Percentiles rank a stretch among this genome's conserved stretches.
phyloP scores from a whole-genome alignment of 2,329 filamentous ascomycete species.

The Phyllosticta paracitricarpa region DNA sequence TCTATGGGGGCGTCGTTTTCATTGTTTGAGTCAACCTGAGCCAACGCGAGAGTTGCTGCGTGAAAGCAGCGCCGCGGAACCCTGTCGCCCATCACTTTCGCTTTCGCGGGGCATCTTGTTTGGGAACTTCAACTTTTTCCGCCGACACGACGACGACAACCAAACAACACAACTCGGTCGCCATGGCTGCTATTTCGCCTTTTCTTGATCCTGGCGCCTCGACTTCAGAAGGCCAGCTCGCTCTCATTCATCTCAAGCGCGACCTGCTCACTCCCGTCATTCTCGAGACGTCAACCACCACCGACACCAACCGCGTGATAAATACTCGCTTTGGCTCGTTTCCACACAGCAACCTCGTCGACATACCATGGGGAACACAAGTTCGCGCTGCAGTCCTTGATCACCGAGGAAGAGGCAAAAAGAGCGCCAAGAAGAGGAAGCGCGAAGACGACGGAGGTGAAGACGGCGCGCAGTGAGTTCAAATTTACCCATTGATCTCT shows the following conservation, averaged over 20 bases:
- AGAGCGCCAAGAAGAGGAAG: slow-evolving; percentile 40
- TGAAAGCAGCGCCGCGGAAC: slow-evolving; percentile 1
- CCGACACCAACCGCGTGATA: slow-evolving; percentile 40
- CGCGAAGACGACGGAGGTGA: slow-evolving; percentile 27
- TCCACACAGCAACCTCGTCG: slow-evolving; percentile 45
- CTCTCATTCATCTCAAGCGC: slow-evolving; percentile 79
- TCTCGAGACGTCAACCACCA: slow-evolving; percentile 23
- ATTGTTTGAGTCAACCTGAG: neutral
- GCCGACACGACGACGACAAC: neutral
- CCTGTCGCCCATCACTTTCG: slow-evolving; percentile 2
- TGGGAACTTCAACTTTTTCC: slow-evolving; percentile 6
- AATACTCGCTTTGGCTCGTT: slow-evolving; percentile 89
- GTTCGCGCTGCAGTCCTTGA: slow-evolving; percentile 83
- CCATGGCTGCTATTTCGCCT: slow-evolving; percentile 45
- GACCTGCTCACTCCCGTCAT: slow-evolving; percentile 73
- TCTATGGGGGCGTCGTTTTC: slow-evolving; percentile 2
- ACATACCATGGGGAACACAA: slow-evolving; percentile 82
- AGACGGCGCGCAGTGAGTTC: slow-evolving; percentile 20
- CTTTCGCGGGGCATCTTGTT: neutral
- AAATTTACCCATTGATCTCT: neutral
- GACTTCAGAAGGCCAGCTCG: slow-evolving; percentile 57
- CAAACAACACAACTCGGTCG: neutral
- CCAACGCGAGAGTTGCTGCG: neutral
- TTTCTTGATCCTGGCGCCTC: slow-evolving; percentile 63
- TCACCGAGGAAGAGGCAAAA: slow-evolving; percentile 76